phyloP scores from a whole-genome alignment of 1,284 basidiomycete genomes.

The Cryptococcus sp. region DNA sequence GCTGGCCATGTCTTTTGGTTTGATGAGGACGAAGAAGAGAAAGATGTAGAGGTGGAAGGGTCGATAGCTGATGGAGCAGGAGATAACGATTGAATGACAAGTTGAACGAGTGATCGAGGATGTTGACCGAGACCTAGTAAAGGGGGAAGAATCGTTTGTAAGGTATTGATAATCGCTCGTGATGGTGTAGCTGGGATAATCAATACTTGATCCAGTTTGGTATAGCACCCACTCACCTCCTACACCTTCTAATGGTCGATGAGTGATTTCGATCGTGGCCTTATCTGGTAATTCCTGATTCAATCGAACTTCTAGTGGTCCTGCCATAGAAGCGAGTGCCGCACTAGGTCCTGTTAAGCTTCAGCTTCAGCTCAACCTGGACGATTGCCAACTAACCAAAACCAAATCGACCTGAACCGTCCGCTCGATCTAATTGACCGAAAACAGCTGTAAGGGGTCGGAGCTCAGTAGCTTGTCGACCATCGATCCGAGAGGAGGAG shows the following conservation, averaged over 20 bases:
- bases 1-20: conserved; percentile 9
- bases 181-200: conserved; percentile 39
- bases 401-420: conserved; percentile 43
- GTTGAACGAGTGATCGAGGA: conserved; percentile 58
- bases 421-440: conserved; percentile 39
- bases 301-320: conserved; percentile 53
- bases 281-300: conserved; percentile 52
- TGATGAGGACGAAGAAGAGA: conserved; percentile 16
- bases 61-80: conserved; percentile 26
- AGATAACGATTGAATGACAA: conserved; percentile 58
- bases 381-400: conserved; percentile 33
- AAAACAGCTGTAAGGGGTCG: conserved; percentile 22
- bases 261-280: conserved; percentile 52
- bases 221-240: conserved; percentile 34
- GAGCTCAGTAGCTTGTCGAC: not conserved
- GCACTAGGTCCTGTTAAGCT: conserved; percentile 39
- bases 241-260: conserved; percentile 51
- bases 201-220: not conserved
- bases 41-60: conserved; percentile 30
- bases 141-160: conserved; percentile 40
- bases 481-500: not conserved
- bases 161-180: conserved; percentile 40
- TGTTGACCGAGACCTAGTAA: conserved; percentile 50
- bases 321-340: conserved; percentile 49
- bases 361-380: not conserved